Evolutionary conservation across 805 yeast genomes (phyloP).

Genomic region (Candida parachauliodes): DNA sequence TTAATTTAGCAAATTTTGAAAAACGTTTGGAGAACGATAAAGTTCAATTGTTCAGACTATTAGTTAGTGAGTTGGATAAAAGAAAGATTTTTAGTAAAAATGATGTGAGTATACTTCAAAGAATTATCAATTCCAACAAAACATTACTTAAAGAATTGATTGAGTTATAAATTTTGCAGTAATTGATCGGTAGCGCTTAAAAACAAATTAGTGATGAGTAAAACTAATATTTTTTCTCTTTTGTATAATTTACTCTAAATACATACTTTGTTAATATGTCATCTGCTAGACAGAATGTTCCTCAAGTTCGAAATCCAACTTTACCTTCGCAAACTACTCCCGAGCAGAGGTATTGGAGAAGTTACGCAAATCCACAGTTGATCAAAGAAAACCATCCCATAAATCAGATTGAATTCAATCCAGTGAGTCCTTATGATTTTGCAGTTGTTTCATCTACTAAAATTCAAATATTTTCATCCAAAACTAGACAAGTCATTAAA

Average conservation of each 20-base stretch:
- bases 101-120: neutral
- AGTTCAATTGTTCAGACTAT: neutral
- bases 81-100: neutral
- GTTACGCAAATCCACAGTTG: conserved; percentile 76
- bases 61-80: neutral
- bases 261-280: conserved; percentile 52
- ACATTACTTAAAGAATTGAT: neutral
- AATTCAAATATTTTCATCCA: conserved; percentile 89
- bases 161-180: neutral
- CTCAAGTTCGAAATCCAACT: conserved; percentile 65
- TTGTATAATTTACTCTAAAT: neutral
- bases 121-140: neutral
- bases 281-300: conserved; percentile 60
- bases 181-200: no score
- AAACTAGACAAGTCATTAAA: conserved; percentile 85
- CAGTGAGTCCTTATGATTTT: conserved; percentile 81
- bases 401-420: conserved; percentile 83
- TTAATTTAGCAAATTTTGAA: conserved; percentile 4
- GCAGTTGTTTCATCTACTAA: conserved; percentile 91
- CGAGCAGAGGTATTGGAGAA: conserved; percentile 92
- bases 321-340: conserved; percentile 84
- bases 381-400: conserved; percentile 93
- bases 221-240: no score
- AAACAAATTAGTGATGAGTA: no score
- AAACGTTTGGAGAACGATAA: neutral